Conservation (phyloP, 495 filamentous ascomycete genomes). For the Viridothelium virens region DNA sequence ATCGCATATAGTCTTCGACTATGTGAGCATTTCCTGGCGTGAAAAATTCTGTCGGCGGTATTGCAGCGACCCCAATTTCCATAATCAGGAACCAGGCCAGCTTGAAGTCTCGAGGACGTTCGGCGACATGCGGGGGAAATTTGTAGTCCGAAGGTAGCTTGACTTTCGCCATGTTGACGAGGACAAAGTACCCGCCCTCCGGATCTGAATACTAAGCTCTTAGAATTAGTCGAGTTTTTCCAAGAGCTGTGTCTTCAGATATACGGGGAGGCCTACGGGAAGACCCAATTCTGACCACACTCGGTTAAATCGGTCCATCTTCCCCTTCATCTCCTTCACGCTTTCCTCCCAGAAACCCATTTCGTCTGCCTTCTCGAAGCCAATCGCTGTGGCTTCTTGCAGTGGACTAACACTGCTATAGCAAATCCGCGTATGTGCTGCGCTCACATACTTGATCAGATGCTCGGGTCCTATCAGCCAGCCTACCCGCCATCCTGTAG, state of each 20-base stretch:
- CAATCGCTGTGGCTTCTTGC: conserved; percentile 93
- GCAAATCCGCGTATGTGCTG: conserved; percentile 92
- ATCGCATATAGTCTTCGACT: conserved; percentile 85
- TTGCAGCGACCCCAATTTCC: conserved; percentile 90
- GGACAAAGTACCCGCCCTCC: conserved; percentile 93
- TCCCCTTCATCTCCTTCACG: conserved; percentile 77
- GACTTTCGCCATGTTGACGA: conserved; percentile 83
- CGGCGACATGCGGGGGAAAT: conserved; percentile 81
- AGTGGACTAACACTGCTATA: conserved; percentile 88
- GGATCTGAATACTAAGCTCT: conserved; percentile 65
- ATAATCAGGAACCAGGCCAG: conserved; percentile 93
- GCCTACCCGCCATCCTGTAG: conserved; percentile 92
- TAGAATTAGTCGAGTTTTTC: conserved; percentile 5
- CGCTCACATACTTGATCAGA: conserved; percentile 84
- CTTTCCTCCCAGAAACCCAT: conserved; percentile 84
- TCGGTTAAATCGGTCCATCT: conserved; percentile 77
- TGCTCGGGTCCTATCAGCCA: conserved; percentile 86
- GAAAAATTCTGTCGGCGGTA: conserved; percentile 95
- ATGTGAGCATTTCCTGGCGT: conserved; percentile 72
- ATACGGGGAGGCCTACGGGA: conserved; percentile 43
- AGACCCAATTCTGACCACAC: conserved; percentile 84
- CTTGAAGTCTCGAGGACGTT: conserved; percentile 83
- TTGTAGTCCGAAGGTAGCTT: conserved; percentile 70
- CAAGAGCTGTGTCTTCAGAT: not conserved
- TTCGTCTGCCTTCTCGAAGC: conserved; percentile 81